phyloP scores from a whole-genome alignment of 208 protist species.

The Trypanosomatidae sp. region DNA sequence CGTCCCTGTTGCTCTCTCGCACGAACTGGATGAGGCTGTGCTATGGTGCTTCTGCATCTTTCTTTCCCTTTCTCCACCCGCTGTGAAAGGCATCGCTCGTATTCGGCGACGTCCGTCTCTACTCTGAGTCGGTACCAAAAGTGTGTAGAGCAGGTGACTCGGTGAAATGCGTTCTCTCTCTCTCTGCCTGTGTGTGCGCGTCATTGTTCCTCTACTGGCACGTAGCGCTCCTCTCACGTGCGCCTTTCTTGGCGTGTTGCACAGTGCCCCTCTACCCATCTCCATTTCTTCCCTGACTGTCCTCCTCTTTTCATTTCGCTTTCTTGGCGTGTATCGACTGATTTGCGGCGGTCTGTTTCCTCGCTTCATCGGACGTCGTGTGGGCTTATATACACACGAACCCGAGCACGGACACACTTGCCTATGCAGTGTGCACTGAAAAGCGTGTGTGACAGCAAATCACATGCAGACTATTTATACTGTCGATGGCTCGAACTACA shows the following conservation, averaged over 20 bases:
- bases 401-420: not conserved
- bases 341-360: not conserved
- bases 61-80: constrained; percentile 1
- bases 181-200: not conserved
- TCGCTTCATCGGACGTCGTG: not conserved
- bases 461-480: not conserved
- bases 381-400: not conserved
- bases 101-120: not conserved
- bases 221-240: not conserved
- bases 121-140: not conserved
- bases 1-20: not conserved
- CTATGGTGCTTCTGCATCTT: not conserved
- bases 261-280: not conserved
- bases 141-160: not conserved
- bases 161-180: not conserved
- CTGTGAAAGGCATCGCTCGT: not conserved
- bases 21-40: not conserved
- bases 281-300: not conserved
- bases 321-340: not conserved
- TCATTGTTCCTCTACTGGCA: not conserved
- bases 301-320: not conserved
- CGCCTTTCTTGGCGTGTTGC: not conserved
- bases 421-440: not conserved
- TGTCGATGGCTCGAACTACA: not conserved
- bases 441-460: not conserved